Conservation (phyloP, 495 filamentous ascomycete species). For the Lindgomyces ingoldianus region DNA sequence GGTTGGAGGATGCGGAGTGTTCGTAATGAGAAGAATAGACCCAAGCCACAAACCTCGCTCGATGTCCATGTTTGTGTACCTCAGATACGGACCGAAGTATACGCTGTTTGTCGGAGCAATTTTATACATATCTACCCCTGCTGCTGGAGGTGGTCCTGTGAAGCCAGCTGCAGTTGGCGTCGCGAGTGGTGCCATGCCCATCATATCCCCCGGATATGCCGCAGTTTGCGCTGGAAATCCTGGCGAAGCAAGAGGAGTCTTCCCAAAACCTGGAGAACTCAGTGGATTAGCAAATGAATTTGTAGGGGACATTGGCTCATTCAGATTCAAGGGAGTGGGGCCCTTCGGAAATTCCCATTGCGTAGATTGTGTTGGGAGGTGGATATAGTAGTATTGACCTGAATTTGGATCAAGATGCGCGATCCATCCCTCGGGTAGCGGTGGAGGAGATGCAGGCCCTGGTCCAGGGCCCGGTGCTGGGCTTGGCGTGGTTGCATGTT, state of each 20-base stretch:
- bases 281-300: constrained; percentile 75
- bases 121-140: constrained; percentile 90
- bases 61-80: constrained; percentile 96
- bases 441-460: constrained; percentile 79
- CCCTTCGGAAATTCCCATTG: constrained; percentile 99
- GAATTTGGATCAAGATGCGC: constrained; percentile 93
- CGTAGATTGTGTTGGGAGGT: constrained; percentile 90
- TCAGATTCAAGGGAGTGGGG: constrained; percentile 78
- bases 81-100: constrained; percentile 93
- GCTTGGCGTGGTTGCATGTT: constrained; percentile 39
- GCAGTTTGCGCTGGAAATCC: constrained; percentile 58
- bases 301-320: constrained; percentile 78
- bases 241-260: constrained; percentile 68
- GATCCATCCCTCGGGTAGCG: constrained; percentile 96
- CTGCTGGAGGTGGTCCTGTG: constrained; percentile 77
- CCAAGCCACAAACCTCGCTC: constrained; percentile 90
- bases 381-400: constrained; percentile 98
- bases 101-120: constrained; percentile 94
- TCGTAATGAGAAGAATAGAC: constrained; percentile 80
- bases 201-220: constrained; percentile 67
- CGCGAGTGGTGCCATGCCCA: constrained; percentile 70
- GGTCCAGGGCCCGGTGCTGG: constrained; percentile 57
- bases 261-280: constrained; percentile 70
- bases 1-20: constrained; percentile 89
- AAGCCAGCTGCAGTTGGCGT: constrained; percentile 71